Base-by-base conservation (phyloP, 306 rosid species). In the Gynostemma pentaphyllum region DNA sequence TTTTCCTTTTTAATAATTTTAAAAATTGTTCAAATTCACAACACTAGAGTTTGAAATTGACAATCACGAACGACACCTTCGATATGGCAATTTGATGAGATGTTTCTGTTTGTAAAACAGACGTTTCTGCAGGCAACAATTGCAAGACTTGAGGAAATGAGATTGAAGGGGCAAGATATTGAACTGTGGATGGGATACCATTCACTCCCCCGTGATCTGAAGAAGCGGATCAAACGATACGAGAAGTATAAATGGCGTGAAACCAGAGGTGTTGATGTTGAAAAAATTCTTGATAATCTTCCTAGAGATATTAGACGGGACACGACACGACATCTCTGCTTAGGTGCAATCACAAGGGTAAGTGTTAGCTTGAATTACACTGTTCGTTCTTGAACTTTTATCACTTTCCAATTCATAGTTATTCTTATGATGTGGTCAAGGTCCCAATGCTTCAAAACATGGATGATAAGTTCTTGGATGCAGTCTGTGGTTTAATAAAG, bases 61-160 rank as follows among this genome's bases (percentile, higher is more conserved):
- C 10, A 15, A n/a, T n/a, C n/a, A n/a, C n/a, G n/a, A n/a, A n/a
- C n/a, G n/a, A n/a, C n/a, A n/a, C n/a, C 14, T 27, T 9, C 8
- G 36, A 62, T 14, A 3, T 44, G 9, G n/a, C 26, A 26, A 15
- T 63, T 8, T 37, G 46, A 14, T 18, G 54, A 29, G 19, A 22
- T 14, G 1, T 37, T 39, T 39, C 1, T 39, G 21, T 39, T 5
- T 23, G 63, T 1, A 1, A 59, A 48, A 75, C 81, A 88, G 96
- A 85, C 85, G 54, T 85, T 79, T 56, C 72, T 88, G 78, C 84
- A 84, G 37, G 71, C 85, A 68, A 75, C 81, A 34, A 81, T 85
- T 36, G 79, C 80, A 4, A 81, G 94, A 61, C 68, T 79, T 69
- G 97, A 44, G 45, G 70, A 67, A 45, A 54, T 77, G 32, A 54